phyloP scores from a whole-genome alignment of 2,329 filamentous ascomycete species.

The Cyphellophora attinorum region DNA sequence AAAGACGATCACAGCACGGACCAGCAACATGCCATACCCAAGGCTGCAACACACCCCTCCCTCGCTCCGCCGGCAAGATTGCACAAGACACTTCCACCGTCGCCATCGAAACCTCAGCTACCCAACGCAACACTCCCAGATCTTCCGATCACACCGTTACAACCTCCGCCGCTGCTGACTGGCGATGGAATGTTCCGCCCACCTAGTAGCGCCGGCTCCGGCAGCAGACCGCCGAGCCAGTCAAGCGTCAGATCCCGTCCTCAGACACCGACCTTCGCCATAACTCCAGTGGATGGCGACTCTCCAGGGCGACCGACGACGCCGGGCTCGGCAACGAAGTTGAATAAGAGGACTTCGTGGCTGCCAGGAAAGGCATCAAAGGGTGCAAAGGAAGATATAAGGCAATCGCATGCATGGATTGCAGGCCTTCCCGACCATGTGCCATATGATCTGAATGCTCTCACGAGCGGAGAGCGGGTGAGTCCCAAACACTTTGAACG shows the following conservation, averaged over 20 bases:
- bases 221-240: slow-evolving; percentile 22
- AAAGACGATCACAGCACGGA: slow-evolving; percentile 10
- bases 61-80: too few relatives aligned
- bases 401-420: slow-evolving; percentile 43
- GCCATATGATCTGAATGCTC: slow-evolving; percentile 42
- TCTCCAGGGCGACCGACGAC: slow-evolving; percentile 11
- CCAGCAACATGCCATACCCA: too few relatives aligned
- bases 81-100: too few relatives aligned
- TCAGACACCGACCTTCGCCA: slow-evolving; percentile 14
- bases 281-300: slow-evolving; percentile 5
- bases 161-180: neutral
- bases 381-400: slow-evolving; percentile 22
- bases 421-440: slow-evolving; percentile 48
- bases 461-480: slow-evolving; percentile 45
- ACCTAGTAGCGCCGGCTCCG: slow-evolving; percentile 21
- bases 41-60: too few relatives aligned
- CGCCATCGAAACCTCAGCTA: too few relatives aligned
- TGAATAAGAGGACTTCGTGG: slow-evolving; percentile 33
- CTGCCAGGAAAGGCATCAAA: slow-evolving; percentile 28
- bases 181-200: slow-evolving; percentile 24
- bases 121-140: neutral
- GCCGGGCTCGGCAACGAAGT: slow-evolving; percentile 9
- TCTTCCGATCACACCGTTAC: slow-evolving; percentile 5
- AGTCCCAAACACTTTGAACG: slow-evolving; percentile 11
- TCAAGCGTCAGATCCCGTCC: slow-evolving; percentile 17